Percentiles rank a stretch among this genome's conserved stretches.
These are phyloP conservation scores for Pezicula radicicola DNA, from an alignment of 2,329 filamentous ascomycete genomes.

Conservation along the genomic window DNA sequence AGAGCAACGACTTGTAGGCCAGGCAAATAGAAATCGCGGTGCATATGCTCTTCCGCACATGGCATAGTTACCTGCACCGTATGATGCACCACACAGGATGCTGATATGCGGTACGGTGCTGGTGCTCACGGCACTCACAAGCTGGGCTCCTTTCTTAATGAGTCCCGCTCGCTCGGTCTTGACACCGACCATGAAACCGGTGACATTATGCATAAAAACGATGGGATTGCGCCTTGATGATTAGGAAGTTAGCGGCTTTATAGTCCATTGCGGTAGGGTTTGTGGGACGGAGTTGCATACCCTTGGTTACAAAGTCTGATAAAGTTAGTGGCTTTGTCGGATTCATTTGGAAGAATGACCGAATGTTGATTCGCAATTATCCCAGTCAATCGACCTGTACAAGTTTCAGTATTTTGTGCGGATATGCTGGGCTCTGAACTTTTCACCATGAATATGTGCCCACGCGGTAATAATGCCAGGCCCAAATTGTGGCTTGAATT, in stretches of 20 bases:
- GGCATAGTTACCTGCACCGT: conserved; percentile 44
- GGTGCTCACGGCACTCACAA: conserved; percentile 40
- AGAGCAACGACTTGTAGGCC: conserved; percentile 36
- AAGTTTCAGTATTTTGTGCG: background rate
- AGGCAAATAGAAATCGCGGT: conserved; percentile 40
- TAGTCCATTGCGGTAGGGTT: background rate
- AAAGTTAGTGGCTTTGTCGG: conserved; percentile 38
- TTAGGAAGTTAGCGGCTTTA: background rate
- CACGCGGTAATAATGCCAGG: conserved; percentile 34
- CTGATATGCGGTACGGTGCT: conserved; percentile 42
- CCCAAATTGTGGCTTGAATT: conserved; percentile 39
- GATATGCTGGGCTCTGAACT: background rate
- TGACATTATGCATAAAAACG: conserved; percentile 44
- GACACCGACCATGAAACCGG: conserved; percentile 44
- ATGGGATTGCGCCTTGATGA: conserved; percentile 32
- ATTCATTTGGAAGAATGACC: conserved; percentile 37
- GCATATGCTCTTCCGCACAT: conserved; percentile 41
- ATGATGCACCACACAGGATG: conserved; percentile 40
- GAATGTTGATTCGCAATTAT: conserved; percentile 39
- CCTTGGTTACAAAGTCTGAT: conserved; percentile 41
- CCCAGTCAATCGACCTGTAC: conserved; percentile 18
- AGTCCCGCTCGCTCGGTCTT: conserved; percentile 41
- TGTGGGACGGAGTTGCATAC: conserved; percentile 18
- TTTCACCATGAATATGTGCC: conserved; percentile 34
- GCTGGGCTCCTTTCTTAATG: conserved; percentile 41